These are phyloP conservation scores for Circinella umbellata DNA, from an alignment of 371 early-diverging fungal species.

Conservation along the genomic window DNA sequence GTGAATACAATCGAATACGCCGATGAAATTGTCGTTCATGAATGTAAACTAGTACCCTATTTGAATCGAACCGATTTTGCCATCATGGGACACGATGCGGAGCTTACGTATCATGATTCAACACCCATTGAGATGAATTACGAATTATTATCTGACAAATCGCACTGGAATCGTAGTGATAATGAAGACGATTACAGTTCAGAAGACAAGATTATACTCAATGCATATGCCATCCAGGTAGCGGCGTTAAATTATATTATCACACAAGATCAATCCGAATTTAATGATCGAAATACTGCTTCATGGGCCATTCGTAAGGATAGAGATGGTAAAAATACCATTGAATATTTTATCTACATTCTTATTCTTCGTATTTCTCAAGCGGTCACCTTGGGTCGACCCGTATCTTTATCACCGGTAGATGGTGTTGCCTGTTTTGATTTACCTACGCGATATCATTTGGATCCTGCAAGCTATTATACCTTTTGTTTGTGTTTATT, in stretches of 20 bases:
- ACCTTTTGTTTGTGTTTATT: background rate
- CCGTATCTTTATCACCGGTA: background rate
- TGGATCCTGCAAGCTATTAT: slow-evolving; percentile 7
- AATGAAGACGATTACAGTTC: background rate
- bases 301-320: background rate
- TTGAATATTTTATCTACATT: background rate
- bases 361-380: background rate
- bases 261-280: background rate
- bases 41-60: slow-evolving; percentile 19
- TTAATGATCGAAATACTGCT: background rate
- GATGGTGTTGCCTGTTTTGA: background rate
- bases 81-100: too few relatives aligned
- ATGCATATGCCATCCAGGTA: slow-evolving; percentile 20
- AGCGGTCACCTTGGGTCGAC: background rate
- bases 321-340: background rate
- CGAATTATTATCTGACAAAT: background rate
- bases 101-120: background rate
- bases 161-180: background rate
- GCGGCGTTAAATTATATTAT: slow-evolving; percentile 7
- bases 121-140: slow-evolving; percentile 14
- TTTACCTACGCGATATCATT: background rate
- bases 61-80: slow-evolving; percentile 2
- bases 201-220: slow-evolving; percentile 2
- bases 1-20: too few relatives aligned
- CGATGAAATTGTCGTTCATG: background rate